Evolutionary conservation across 2,329 filamentous ascomycete genomes (phyloP).

Genomic region (Pezicula radicicola): DNA sequence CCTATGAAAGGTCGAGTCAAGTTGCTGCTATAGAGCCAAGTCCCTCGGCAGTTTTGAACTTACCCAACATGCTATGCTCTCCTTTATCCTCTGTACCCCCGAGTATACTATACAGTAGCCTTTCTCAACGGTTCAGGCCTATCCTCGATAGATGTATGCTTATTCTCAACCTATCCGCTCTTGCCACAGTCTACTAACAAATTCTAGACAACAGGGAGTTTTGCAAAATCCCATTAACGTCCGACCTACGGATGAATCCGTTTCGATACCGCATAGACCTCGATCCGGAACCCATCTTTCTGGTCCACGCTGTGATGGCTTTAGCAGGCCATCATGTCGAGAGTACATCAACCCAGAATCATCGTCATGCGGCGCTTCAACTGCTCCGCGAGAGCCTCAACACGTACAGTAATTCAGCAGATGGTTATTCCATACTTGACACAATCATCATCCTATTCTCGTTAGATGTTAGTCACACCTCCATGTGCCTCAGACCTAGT

Average conservation of each 20-base stretch:
- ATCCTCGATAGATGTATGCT: neutral
- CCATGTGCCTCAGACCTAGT: neutral
- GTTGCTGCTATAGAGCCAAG: neutral
- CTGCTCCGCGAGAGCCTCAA: slow-evolving; percentile 3
- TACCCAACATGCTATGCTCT: neutral
- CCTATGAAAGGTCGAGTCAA: no score
- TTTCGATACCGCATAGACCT: neutral
- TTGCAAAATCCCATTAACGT: slow-evolving; percentile 2
- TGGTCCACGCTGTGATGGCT: slow-evolving; percentile 4
- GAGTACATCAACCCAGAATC: neutral
- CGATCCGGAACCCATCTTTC: neutral
- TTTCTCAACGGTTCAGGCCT: slow-evolving; percentile 1
- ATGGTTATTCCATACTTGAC: neutral
- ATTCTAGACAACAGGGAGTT: neutral
- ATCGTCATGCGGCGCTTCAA: slow-evolving; percentile 2
- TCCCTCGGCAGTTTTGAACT: neutral
- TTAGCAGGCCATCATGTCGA: slow-evolving; percentile 1
- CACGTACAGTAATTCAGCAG: neutral
- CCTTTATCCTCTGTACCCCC: neutral
- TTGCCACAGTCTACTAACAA: neutral
- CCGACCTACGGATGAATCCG: neutral
- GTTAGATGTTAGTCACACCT: neutral
- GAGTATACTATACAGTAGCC: neutral
- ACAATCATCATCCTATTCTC: slow-evolving; percentile 2
- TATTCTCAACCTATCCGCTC: neutral